Evolutionary conservation across 495 filamentous ascomycete species (phyloP), one percentile per base, ranked within the genome.

Genomic region (Penicillium fimorum): DNA sequence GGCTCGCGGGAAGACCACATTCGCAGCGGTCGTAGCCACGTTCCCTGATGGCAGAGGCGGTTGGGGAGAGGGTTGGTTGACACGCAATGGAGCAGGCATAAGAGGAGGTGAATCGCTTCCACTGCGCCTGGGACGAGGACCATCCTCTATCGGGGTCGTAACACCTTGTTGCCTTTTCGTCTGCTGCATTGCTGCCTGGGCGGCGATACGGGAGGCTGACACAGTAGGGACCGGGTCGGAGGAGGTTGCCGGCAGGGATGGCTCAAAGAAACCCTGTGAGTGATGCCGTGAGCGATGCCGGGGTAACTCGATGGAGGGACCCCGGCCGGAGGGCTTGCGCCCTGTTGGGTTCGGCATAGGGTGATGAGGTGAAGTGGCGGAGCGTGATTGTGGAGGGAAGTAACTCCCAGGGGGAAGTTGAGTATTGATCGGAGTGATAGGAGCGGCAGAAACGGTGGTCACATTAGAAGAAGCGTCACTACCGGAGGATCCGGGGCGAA

Each of bases 231-330:
- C 72, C 67, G 77, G 79, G 25, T 69, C 66, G 60, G 76, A 63
- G 71, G 77, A 81, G 64, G 82, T 83, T 66, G 90, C 89, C 2
- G 91, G 89, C 32, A 96, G 74, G 29, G 85, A 86, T 5, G 92
- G 89, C 70, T 97, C 92, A 63, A 96, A 97, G 73, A 91, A 86
- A 53, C 92, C 92, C 62, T 92, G 90, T 20, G 87, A 92, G 62
- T 92, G 86, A 65, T 87, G 83, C 56, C 84, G 74, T 13, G 74
- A 72, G 18, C 78, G 74, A 56, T 80, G 78, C 46, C 69, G 64
- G 47, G 66, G 68, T 33, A 72, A 50, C 40, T 76, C 79, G 20
- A 68, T 33, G 37, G 73, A 75, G 44, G 60, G 65, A 18, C 59
- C 67, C 49, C 77, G 75, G 44, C 74, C 73, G 40, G 75, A 77